Evolutionary conservation across 805 yeast species (phyloP).

Genomic region (Myxozyma monticola): DNA sequence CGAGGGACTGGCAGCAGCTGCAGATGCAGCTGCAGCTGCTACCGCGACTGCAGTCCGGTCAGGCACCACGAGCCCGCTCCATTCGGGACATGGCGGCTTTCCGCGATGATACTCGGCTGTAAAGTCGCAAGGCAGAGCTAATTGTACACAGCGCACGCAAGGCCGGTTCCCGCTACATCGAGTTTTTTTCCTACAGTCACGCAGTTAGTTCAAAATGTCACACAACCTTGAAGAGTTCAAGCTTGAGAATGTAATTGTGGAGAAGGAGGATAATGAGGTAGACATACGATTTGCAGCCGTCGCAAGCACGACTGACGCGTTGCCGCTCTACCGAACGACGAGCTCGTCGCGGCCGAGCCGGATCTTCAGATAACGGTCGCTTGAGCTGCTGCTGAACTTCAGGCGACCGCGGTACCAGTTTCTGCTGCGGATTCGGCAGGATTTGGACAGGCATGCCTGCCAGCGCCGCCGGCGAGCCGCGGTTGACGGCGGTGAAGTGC

Average conservation of each 20-base stretch:
- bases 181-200: conserved; percentile 15
- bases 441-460: neutral
- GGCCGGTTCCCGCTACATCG: conserved; percentile 18
- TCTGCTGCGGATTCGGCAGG: conserved; percentile 2
- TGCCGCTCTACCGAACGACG: neutral
- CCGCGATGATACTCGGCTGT: conserved; percentile 25
- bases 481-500: conserved; percentile 4
- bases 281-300: conserved; percentile 12
- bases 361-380: neutral
- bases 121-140: conserved; percentile 15
- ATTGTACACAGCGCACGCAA: conserved; percentile 18
- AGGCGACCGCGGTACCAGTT: neutral
- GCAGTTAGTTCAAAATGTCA: neutral
- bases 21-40: neutral
- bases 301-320: conserved; percentile 23
- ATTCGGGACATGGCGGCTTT: conserved; percentile 21
- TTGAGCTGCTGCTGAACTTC: neutral
- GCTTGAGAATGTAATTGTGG: no score
- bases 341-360: neutral
- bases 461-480: neutral
- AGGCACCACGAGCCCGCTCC: conserved; percentile 6
- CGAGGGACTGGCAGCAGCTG: neutral
- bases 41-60: neutral
- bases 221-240: neutral
- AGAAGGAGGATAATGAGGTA: no score